A percentile compares a stretch with the other conserved stretches of the same genome.
Conservation (phyloP, 2,329 filamentous ascomycete species). For the Colletotrichum sp. region DNA sequence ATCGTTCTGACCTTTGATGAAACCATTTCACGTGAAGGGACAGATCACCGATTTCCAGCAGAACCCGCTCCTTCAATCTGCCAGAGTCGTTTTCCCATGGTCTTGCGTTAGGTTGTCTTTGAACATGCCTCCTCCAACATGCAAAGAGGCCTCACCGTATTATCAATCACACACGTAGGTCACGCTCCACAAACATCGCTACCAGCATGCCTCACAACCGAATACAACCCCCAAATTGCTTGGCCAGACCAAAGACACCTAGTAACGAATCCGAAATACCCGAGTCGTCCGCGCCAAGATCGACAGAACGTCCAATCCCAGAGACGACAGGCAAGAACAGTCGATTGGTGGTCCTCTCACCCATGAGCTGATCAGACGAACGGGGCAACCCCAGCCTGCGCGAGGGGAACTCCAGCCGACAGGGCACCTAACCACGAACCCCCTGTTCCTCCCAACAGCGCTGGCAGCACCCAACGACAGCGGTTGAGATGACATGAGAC, state of each 20-base stretch:
- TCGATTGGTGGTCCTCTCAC: not conserved
- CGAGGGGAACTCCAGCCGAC: not conserved
- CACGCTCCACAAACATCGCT: not conserved
- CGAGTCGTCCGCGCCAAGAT: not conserved
- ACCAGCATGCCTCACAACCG: not conserved
- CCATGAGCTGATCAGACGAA: not conserved
- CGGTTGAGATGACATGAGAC: not conserved
- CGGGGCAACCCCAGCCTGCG: not conserved
- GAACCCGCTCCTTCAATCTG: fast-evolving
- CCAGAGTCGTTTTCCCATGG: not conserved
- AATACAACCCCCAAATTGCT: not conserved
- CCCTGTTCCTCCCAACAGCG: not conserved
- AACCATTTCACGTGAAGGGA: not conserved
- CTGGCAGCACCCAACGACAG: not conserved
- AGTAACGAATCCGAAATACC: not conserved
- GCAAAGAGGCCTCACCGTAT: not conserved
- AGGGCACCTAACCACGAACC: not conserved
- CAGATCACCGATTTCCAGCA: not conserved
- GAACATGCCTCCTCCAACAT: not conserved
- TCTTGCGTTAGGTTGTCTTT: fast-evolving
- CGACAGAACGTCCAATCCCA: not conserved
- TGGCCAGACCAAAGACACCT: not conserved
- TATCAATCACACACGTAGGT: not conserved
- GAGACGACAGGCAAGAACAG: not conserved
- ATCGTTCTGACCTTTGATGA: not conserved